Conservation (phyloP, 257 asterid species). For the Solanum gracilifrons region DNA sequence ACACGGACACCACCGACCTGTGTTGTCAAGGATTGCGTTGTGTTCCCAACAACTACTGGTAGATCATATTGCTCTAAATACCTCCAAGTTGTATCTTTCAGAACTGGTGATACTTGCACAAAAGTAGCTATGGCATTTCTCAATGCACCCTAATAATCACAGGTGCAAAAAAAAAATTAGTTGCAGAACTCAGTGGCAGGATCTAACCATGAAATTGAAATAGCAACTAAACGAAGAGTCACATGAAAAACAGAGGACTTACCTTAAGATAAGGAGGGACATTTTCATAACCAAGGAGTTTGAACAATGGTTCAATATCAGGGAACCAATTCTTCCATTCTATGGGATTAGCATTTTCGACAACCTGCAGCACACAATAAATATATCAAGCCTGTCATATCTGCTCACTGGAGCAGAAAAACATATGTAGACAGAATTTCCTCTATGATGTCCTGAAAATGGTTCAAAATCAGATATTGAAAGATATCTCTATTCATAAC, state of each 20-base stretch:
- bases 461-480: background rate
- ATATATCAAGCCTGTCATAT: background rate
- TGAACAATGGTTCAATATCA: constrained; percentile 91
- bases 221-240: background rate
- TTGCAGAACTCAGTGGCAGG: constrained; percentile 4
- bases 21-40: constrained; percentile 45
- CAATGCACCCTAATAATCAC: constrained; percentile 60
- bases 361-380: constrained; percentile 42
- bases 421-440: background rate
- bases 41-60: constrained; percentile 80
- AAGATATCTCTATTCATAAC: background rate
- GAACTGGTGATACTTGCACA: constrained; percentile 64
- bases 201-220: background rate
- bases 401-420: background rate
- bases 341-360: constrained; percentile 66
- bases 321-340: constrained; percentile 93
- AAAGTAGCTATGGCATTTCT: constrained; percentile 77
- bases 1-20: constrained; percentile 40
- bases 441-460: background rate
- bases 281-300: constrained; percentile 90
- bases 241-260: constrained; percentile 3
- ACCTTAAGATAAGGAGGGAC: constrained; percentile 99
- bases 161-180: constrained; percentile 11
- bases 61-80: constrained; percentile 90
- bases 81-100: constrained; percentile 89